These are phyloP conservation scores for Epithemia pelagica DNA, from an alignment of 108 stramenopile species.

Conservation along the genomic window DNA sequence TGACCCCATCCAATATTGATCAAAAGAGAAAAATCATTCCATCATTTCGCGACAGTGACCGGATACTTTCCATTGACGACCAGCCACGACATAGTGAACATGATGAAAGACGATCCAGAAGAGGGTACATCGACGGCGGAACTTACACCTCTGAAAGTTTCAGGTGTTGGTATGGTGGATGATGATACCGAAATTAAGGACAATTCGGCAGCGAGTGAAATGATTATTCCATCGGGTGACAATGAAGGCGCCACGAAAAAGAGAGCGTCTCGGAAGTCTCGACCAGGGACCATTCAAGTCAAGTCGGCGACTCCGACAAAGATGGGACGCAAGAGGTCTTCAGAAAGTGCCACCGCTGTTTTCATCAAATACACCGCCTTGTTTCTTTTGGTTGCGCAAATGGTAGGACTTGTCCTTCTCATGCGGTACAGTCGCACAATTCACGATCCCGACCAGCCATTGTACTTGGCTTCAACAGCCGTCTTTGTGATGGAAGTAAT, in stretches of 20 bases:
- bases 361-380: conserved; percentile 77
- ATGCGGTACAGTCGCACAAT: conserved; percentile 73
- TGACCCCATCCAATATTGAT: no score
- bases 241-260: conserved; percentile 12
- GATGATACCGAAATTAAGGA: not conserved
- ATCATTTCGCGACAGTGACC: no score
- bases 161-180: not conserved
- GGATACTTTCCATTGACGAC: no score
- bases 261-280: not conserved
- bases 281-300: not conserved
- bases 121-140: not conserved
- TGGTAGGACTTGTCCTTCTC: conserved; percentile 81
- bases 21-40: no score
- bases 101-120: not conserved
- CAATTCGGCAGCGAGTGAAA: not conserved
- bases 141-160: not conserved
- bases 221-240: conserved; percentile 1
- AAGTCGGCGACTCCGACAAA: conserved; percentile 5
- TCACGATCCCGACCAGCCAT: conserved; percentile 29
- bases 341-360: conserved; percentile 4
- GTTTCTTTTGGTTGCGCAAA: conserved; percentile 75
- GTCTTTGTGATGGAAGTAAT: conserved; percentile 84
- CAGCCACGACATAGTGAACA: no score
- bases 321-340: not conserved
- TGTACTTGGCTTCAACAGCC: conserved; percentile 80